Base-by-base conservation (phyloP, 805 yeast species). In the Suhomyces sp. region DNA sequence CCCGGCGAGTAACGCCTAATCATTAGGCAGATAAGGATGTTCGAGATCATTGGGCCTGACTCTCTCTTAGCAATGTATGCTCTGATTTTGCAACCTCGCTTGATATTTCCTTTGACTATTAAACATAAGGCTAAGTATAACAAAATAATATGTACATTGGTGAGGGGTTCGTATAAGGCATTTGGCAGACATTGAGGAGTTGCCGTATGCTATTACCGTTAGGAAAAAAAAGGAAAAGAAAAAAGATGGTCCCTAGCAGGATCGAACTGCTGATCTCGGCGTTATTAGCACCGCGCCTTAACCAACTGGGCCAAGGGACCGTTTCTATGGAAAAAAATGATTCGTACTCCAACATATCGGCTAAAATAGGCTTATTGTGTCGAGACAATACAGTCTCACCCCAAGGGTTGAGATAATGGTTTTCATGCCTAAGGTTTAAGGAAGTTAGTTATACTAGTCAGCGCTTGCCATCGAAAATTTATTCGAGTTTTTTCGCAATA, bases 191-290 rank as follows among this genome's bases (percentile, higher is more conserved):
- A 36, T 2, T 15, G 22, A 38, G 24, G 24, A 24, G 24, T 3
- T 17, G 17, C 9, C 4, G 9, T n/a, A 5, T 38, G 4, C 23
- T 17, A 6, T 12, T 9, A 24, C 26, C 5, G n/a, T 29, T 12
- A 1, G 17, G 22, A 6, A 2, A 36, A 36, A n/a, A n/a, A 36
- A 6, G 27, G 10, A 36, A 36, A 15, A 15, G 7, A 4, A 36
- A 17, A 62, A 46, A 62, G 71, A 65, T 84, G 89, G 83, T 84
- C 87, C 87, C 87, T 84, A 83, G 87, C 89, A 82, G 89, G 89
- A 83, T 84, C 89, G 89, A 84, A 84, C 89, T 82, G 89, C 87
- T 83, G 89, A 84, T 84, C 89, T 75, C 64, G 79, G 79, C 78
- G 78, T 74, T 74, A 74, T 74, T 74, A 73, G 78, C 78, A 73